Evolutionary conservation across 148 eudicot species (phyloP), one percentile per base, ranked within the genome.

Genomic region (Vaccinium macrocarpon): DNA sequence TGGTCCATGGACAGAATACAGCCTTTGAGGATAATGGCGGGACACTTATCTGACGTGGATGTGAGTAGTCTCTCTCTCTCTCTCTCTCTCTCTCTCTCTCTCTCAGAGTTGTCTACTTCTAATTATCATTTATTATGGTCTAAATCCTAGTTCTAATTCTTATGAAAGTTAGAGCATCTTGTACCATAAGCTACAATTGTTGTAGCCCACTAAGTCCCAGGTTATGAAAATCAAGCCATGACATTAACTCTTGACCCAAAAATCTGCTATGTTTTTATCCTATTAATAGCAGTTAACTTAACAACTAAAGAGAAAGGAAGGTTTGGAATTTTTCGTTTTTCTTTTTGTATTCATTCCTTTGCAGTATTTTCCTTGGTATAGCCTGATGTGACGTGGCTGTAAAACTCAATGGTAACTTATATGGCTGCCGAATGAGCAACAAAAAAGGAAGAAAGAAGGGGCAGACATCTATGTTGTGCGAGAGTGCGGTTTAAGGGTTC

Each of bases 31-130:
- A 97, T 97, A 81, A 91, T 97, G 98, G 99, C 98, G n/a, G 98
- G 99, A 59, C 99, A 97, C 92, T 92, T 95, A 59, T 97, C 99
- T 73, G 99, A 97, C 88, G 98, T 97, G 84, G 99, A 97, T 90
- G 99, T 94, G 88, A 93, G 99, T 88, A 82, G 9, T 55, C 70
- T 56, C 50, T 53, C 49, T 66, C 46, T 68, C 85, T 77, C 46
- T 55, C 35, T 79, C 19, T 32, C 77, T 49, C 48, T 46, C 49
- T 49, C 35, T 42, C 42, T 2, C 42, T 2, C 46, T 5, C 46
- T 5, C 46, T 5, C 21, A 19, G 57, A 59, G 9, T 57, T 62
- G 11, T 62, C 68, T 19, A 62, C 27, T n/a, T 62, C 1, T 64
- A 64, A 23, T 64, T 64, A 64, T 64, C 14, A 14, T 76, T 48